phyloP scores from a whole-genome alignment of 2,329 filamentous ascomycete species.

The Colletotrichum sojae region DNA sequence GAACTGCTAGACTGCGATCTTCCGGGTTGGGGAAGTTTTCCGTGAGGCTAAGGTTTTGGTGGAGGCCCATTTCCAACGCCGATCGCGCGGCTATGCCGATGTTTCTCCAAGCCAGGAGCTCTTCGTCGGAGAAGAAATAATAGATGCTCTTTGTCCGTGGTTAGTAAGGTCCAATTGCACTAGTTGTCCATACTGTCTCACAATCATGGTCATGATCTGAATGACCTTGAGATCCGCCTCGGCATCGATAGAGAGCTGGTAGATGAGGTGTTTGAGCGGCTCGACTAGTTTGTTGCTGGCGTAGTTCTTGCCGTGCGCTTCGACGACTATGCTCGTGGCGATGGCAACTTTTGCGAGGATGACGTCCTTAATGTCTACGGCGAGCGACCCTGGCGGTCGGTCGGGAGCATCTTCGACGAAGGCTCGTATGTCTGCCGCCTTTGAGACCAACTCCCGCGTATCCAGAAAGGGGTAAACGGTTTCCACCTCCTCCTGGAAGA shows the following conservation, averaged over 20 bases:
- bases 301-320: constrained; percentile 49
- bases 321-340: constrained; percentile 50
- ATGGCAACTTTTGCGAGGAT: constrained; percentile 51
- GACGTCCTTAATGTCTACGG: constrained; percentile 46
- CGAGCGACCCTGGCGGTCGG: not conserved
- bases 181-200: constrained; percentile 30
- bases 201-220: constrained; percentile 50
- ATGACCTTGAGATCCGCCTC: constrained; percentile 51
- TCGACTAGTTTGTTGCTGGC: constrained; percentile 47
- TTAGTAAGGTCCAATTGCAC: no score
- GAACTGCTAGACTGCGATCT: constrained; percentile 49
- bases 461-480: constrained; percentile 53
- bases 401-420: constrained; percentile 40
- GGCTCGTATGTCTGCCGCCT: constrained; percentile 46
- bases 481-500: constrained; percentile 57
- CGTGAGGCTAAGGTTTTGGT: constrained; percentile 59
- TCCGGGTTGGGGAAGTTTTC: constrained; percentile 52
- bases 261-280: constrained; percentile 45
- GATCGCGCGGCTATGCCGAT: constrained; percentile 63
- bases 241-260: constrained; percentile 42
- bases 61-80: constrained; percentile 63
- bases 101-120: constrained; percentile 63
- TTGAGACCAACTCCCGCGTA: constrained; percentile 45
- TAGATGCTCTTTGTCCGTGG: constrained; percentile 52
- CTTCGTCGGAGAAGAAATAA: constrained; percentile 62